phyloP scores from a whole-genome alignment of 129 eudicot genomes.

The Pulicaria dysenterica region DNA sequence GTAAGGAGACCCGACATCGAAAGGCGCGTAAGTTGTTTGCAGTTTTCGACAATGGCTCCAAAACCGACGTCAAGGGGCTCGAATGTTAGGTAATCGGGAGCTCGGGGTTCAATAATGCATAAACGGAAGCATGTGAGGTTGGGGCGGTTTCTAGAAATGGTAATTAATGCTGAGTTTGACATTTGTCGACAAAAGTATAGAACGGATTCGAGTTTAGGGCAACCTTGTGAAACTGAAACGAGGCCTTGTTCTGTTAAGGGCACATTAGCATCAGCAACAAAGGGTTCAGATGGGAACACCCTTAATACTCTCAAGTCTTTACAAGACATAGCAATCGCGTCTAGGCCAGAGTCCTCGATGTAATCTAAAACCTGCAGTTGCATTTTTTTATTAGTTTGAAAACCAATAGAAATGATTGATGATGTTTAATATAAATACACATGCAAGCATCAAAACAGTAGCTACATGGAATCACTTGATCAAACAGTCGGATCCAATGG shows the following conservation, averaged over 20 bases:
- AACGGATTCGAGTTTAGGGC: constrained; percentile 84
- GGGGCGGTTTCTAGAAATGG: constrained; percentile 82
- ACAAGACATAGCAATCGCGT: constrained; percentile 66
- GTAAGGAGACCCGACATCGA: constrained; percentile 84
- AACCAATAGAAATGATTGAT: neutral
- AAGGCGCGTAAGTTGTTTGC: constrained; percentile 75
- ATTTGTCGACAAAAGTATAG: constrained; percentile 93
- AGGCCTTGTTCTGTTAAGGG: constrained; percentile 83
- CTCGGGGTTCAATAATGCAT: constrained; percentile 81
- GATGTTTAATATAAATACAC: neutral
- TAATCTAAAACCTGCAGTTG: constrained; percentile 76
- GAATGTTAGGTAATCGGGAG: constrained; percentile 76
- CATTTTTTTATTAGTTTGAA: constrained; percentile 7
- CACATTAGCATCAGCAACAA: constrained; percentile 69
- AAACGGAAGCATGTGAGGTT: constrained; percentile 72
- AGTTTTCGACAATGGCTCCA: constrained; percentile 80
- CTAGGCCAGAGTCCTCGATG: constrained; percentile 89
- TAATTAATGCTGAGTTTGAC: constrained; percentile 72
- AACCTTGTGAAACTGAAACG: constrained; percentile 77
- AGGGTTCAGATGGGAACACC: constrained; percentile 94
- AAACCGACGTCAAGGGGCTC: constrained; percentile 89
- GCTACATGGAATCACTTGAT: neutral
- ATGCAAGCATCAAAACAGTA: neutral
- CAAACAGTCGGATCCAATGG: too few relatives aligned
- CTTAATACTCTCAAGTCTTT: constrained; percentile 76